Evolutionary conservation across 2,329 filamentous ascomycete species (phyloP).

Genomic region (Myriangium duriaei): DNA sequence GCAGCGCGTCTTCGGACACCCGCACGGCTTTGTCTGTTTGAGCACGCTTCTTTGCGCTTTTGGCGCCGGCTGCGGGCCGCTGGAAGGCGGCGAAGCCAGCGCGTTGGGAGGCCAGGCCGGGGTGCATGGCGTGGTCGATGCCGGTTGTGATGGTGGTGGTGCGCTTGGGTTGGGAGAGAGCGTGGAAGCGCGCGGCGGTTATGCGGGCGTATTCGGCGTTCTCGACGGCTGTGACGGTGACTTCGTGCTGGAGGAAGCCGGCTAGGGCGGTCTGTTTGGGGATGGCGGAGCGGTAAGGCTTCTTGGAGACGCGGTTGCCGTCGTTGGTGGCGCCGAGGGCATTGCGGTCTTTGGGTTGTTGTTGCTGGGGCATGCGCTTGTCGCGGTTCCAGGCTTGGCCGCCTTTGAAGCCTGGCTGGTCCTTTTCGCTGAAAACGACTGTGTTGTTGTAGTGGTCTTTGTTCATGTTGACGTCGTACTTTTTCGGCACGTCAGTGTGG

Average conservation of each 20-base stretch:
- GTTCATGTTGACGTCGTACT: conserved; percentile 69
- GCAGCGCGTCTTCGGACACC: conserved; percentile 75
- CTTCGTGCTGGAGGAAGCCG: conserved; percentile 62
- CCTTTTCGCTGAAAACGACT: conserved; percentile 86
- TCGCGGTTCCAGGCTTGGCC: conserved; percentile 14
- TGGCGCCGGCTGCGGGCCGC: conserved; percentile 12
- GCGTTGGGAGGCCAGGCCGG: conserved; percentile 21
- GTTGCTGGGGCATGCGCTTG: conserved; percentile 15
- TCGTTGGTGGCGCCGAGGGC: conserved; percentile 5
- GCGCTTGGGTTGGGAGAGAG: conserved; percentile 30
- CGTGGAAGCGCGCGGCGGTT: conserved; percentile 38
- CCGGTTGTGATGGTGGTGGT: conserved; percentile 36
- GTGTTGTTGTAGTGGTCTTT: conserved; percentile 64
- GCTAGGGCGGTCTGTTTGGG: conserved; percentile 66
- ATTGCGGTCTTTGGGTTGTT: conserved; percentile 9
- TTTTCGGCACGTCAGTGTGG: conserved; percentile 69
- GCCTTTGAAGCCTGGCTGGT: conserved; percentile 62
- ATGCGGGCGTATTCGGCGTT: conserved; percentile 57
- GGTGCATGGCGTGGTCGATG: conserved; percentile 26
- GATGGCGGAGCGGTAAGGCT: conserved; percentile 19
- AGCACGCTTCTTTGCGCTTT: conserved; percentile 31
- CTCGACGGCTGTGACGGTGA: conserved; percentile 62
- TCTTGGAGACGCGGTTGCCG: conserved; percentile 16
- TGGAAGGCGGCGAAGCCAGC: conserved; percentile 23
- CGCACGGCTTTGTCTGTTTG: conserved; percentile 73